Conservation (phyloP, 345 rosid species). For the Acer campestre region DNA sequence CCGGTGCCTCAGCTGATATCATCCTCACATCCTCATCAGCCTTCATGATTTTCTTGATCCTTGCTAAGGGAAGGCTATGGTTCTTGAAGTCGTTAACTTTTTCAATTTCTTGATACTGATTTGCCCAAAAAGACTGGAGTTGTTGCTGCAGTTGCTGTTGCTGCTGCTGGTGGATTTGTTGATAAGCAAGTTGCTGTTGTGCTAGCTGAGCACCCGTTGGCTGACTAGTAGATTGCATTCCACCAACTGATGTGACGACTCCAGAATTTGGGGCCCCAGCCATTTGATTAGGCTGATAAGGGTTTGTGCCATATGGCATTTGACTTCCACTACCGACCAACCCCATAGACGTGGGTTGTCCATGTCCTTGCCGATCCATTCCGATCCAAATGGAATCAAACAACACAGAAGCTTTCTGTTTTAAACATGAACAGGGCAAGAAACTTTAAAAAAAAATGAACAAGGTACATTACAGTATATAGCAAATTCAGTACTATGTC, state of each 20-base stretch:
- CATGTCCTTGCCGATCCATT: constrained; percentile 86
- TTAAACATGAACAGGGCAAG: constrained; percentile 13
- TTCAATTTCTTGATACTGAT: constrained; percentile 80
- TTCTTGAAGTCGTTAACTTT: constrained; percentile 84
- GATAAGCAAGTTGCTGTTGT: constrained; percentile 74
- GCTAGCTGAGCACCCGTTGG: constrained; percentile 57
- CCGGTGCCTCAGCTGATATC: constrained; percentile 99
- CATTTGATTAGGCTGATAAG: constrained; percentile 64
- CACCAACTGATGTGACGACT: constrained; percentile 43
- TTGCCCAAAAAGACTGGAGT: constrained; percentile 84
- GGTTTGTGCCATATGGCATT: constrained; percentile 56
- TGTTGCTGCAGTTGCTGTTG: constrained; percentile 91
- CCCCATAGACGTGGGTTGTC: constrained; percentile 66
- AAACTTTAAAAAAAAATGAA: background rate
- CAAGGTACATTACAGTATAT: background rate
- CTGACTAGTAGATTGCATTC: constrained; percentile 49
- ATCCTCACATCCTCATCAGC: constrained; percentile 97
- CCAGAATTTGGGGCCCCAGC: constrained; percentile 45
- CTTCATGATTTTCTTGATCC: constrained; percentile 99
- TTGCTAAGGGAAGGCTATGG: constrained; percentile 91
- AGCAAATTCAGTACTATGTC: background rate
- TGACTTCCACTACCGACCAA: constrained; percentile 42
- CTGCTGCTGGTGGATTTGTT: constrained; percentile 90
- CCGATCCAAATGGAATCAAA: constrained; percentile 24
- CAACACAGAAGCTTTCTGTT: constrained; percentile 13